Evolutionary conservation across 805 yeast species (phyloP).

Genomic region (Zygosaccharomyces kombuchaensis): DNA sequence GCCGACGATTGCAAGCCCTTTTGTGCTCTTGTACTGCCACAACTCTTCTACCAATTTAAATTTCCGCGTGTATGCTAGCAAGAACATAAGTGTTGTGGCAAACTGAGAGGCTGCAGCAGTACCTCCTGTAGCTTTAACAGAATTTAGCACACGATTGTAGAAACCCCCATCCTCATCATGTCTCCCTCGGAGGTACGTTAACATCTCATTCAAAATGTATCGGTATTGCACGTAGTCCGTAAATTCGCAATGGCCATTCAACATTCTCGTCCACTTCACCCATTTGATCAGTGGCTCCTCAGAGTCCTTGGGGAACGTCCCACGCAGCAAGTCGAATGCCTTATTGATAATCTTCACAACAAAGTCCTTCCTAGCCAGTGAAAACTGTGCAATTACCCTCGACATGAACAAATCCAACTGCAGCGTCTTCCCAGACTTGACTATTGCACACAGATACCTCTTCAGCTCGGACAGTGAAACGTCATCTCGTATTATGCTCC

Average conservation of each 20-base stretch:
- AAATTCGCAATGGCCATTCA: conserved; percentile 30
- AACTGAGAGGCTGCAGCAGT: conserved; percentile 26
- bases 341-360: conserved; percentile 19
- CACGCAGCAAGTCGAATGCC: conserved; percentile 12
- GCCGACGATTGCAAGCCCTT: conserved; percentile 15
- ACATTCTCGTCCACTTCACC: conserved; percentile 23
- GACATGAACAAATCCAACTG: conserved; percentile 16
- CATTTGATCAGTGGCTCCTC: conserved; percentile 20
- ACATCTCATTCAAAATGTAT: conserved; percentile 17
- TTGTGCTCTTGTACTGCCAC: conserved; percentile 34
- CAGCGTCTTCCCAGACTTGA: conserved; percentile 11
- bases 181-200: conserved; percentile 17
- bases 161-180: neutral
- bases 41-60: conserved; percentile 19
- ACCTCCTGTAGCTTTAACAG: conserved; percentile 14
- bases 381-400: conserved; percentile 21
- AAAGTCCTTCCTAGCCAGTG: conserved; percentile 17
- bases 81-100: conserved; percentile 27
- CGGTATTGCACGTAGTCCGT: conserved; percentile 20
- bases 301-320: conserved; percentile 2
- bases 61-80: conserved; percentile 15
- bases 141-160: conserved; percentile 5
- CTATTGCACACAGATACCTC: conserved; percentile 19
- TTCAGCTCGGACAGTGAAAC: conserved; percentile 20
- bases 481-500: conserved; percentile 11